phyloP scores from a whole-genome alignment of 2,329 filamentous ascomycete genomes.

The Leptosphaerulina australis region DNA sequence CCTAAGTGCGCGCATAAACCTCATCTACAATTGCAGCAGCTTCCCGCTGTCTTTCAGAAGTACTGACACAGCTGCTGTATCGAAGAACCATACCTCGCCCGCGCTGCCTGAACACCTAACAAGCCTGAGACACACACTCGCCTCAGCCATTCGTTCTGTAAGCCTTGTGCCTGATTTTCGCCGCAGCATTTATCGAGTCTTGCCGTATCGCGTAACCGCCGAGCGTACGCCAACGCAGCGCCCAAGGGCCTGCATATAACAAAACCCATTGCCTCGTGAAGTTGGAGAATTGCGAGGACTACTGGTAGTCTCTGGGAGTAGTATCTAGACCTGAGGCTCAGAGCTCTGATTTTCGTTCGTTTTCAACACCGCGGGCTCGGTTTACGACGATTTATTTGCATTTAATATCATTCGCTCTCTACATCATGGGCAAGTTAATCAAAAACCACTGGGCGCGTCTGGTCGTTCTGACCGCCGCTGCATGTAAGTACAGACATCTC shows the following conservation, averaged over 20 bases:
- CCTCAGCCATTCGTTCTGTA: constrained; percentile 36
- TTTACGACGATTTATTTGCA: constrained; percentile 39
- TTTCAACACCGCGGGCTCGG: constrained; percentile 34
- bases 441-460: constrained; percentile 99
- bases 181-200: constrained; percentile 16
- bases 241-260: constrained; percentile 42
- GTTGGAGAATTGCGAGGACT: constrained; percentile 28
- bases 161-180: constrained; percentile 32
- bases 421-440: constrained; percentile 89
- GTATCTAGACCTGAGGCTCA: constrained; percentile 15
- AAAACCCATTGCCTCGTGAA: constrained; percentile 36
- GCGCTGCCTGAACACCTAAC: constrained; percentile 39
- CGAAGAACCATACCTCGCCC: constrained; percentile 26
- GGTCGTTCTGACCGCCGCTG: constrained; percentile 83
- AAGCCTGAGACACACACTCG: constrained; percentile 44
- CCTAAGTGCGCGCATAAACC: constrained; percentile 41
- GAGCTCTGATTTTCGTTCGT: constrained; percentile 11
- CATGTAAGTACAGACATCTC: constrained; percentile 61
- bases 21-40: constrained; percentile 41
- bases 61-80: constrained; percentile 47
- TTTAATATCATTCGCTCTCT: constrained; percentile 23
- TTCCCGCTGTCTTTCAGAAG: constrained; percentile 35
- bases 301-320: constrained; percentile 46
- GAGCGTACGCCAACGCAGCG: constrained; percentile 18
- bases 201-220: constrained; percentile 27